These are phyloP conservation scores for Paramecium biaurelia DNA, from an alignment of 73 alveolate genomes.

Conservation along the genomic window DNA sequence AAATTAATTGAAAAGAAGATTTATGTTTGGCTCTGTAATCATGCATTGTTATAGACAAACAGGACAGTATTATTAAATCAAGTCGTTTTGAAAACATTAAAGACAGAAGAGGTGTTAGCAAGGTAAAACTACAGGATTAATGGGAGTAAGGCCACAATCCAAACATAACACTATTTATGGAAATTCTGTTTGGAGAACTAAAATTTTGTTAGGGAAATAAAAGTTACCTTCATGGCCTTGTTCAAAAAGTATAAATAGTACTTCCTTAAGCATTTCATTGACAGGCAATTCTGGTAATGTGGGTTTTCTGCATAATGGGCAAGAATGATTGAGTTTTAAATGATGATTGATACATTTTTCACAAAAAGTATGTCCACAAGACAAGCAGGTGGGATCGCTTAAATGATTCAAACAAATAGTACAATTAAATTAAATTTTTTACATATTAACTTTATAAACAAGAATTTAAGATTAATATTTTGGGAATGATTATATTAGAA, in stretches of 20 bases:
- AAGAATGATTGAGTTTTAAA: background rate
- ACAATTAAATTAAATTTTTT: background rate
- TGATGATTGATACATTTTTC: background rate
- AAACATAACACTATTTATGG: background rate
- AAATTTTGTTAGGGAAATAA: background rate
- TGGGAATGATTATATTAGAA: background rate
- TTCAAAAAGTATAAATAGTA: background rate
- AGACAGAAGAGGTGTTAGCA: slow-evolving; percentile 22
- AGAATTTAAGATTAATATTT: background rate
- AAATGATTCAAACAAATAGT: background rate
- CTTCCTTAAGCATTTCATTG: background rate
- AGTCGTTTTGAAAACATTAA: background rate
- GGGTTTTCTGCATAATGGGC: background rate
- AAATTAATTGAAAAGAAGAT: background rate
- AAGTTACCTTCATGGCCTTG: slow-evolving; percentile 4
- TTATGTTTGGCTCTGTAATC: background rate
- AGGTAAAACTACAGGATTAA: slow-evolving; percentile 8
- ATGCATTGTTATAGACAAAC: background rate
- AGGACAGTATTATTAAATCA: background rate
- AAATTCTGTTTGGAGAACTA: background rate
- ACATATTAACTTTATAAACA: background rate
- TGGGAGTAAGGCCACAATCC: slow-evolving; percentile 48
- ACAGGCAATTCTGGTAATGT: background rate
- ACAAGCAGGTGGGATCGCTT: background rate
- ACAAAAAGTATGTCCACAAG: slow-evolving; percentile 23